Conservation (phyloP, 192 early-diverging fungal species). For the Mortierella claussenii region DNA sequence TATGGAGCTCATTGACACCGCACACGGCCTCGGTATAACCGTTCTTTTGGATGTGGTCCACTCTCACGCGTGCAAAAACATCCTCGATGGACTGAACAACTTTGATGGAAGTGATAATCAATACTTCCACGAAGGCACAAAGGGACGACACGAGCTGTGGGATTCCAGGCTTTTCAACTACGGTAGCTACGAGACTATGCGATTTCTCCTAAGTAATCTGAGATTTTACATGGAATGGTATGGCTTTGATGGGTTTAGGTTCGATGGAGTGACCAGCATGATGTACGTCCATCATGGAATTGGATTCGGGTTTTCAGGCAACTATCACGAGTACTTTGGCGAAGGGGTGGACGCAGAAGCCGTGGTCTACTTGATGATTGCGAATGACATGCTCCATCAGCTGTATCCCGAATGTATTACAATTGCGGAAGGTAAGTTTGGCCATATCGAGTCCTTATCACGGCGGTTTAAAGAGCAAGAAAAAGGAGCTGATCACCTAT, state of each 20-base stretch:
- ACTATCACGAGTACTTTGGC: slow-evolving; percentile 95
- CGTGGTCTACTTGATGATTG: slow-evolving; percentile 89
- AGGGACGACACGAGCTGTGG: slow-evolving; percentile 93
- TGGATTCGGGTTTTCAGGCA: slow-evolving; percentile 90
- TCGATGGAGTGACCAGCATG: slow-evolving; percentile 98
- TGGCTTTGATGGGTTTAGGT: slow-evolving; percentile 96
- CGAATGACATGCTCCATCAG: slow-evolving; percentile 71
- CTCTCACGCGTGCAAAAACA: slow-evolving; percentile 96
- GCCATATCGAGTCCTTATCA: too few species aligned
- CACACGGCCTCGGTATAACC: slow-evolving; percentile 87
- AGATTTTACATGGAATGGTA: slow-evolving; percentile 94
- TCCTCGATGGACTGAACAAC: slow-evolving; percentile 92
- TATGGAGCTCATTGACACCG: slow-evolving; percentile 90
- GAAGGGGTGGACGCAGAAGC: slow-evolving; percentile 86
- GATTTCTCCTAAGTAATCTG: slow-evolving; percentile 95
- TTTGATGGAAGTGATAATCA: slow-evolving; percentile 97
- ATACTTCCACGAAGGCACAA: slow-evolving; percentile 92
- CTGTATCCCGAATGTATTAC: slow-evolving; percentile 86
- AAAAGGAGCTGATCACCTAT: too few species aligned
- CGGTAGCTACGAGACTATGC: slow-evolving; percentile 86
- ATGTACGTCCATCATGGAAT: slow-evolving; percentile 97
- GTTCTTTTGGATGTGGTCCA: slow-evolving; percentile 96
- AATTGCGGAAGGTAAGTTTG: slow-evolving; percentile 89
- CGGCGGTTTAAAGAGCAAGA: too few species aligned
- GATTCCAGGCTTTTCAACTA: slow-evolving; percentile 97